A percentile compares a stretch with the other conserved stretches of the same genome.
Conservation (phyloP, 2,329 filamentous ascomycete genomes). For the Pseudogymnoascus sp. region DNA sequence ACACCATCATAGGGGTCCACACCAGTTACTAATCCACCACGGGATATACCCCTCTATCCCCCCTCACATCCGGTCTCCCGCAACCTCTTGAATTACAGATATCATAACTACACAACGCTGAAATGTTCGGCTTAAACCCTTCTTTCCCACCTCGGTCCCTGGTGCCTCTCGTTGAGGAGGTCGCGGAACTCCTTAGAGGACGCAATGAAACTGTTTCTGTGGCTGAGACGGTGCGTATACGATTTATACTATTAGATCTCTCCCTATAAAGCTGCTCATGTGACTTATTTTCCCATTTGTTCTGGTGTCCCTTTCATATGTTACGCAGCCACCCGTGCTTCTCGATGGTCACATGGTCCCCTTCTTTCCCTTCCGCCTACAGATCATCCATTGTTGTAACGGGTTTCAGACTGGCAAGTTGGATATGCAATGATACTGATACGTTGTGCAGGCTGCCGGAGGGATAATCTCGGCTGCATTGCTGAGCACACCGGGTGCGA, state of each 20-base stretch:
- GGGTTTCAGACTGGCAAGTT: not conserved
- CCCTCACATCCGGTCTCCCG: not conserved
- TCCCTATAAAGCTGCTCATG: not conserved
- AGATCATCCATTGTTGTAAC: not conserved
- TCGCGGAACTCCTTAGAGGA: conserved; percentile 44
- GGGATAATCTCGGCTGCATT: conserved; percentile 52
- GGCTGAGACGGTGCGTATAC: conserved; percentile 45
- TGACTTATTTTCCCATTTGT: not conserved
- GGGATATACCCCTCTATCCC: not conserved
- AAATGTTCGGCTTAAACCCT: not conserved
- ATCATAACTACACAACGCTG: not conserved
- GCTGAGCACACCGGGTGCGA: conserved; percentile 50
- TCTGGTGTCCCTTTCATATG: not conserved
- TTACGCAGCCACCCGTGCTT: not conserved
- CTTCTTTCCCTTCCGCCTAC: not conserved
- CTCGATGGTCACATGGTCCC: not conserved
- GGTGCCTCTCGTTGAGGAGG: conserved; percentile 30
- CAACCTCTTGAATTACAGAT: not conserved
- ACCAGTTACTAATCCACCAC: not conserved
- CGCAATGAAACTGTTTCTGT: conserved; percentile 49
- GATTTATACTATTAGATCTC: conserved; percentile 4
- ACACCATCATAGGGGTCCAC: conserved; percentile 1
- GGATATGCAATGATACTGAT: not conserved
- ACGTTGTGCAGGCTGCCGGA: conserved; percentile 44
- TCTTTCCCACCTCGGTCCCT: not conserved